phyloP scores from a whole-genome alignment of 2,329 filamentous ascomycete genomes.

The Cordyceps farinosa region DNA sequence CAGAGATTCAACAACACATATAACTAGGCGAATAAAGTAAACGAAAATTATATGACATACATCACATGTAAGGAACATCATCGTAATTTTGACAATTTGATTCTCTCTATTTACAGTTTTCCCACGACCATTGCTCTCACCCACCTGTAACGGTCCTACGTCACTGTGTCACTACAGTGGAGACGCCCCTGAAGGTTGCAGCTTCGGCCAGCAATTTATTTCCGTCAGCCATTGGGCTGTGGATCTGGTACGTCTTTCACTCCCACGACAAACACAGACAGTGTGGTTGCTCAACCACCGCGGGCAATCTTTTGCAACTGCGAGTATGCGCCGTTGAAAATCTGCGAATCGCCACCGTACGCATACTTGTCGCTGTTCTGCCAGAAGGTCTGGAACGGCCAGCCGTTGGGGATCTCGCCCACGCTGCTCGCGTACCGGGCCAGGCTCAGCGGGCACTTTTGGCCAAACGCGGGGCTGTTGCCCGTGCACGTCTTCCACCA shows the following conservation, averaged over 20 bases:
- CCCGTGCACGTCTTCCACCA: conserved; percentile 55
- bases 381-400: conserved; percentile 52
- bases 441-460: conserved; percentile 46
- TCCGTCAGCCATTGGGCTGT: not conserved
- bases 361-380: conserved; percentile 22
- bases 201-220: not conserved
- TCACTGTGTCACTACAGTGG: conserved; percentile 4
- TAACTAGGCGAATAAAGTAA: not conserved
- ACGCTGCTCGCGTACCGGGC: conserved; percentile 40
- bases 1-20: not conserved
- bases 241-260: not conserved
- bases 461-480: conserved; percentile 42
- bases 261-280: not conserved
- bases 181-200: conserved; percentile 1
- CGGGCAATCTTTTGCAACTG: conserved; percentile 25
- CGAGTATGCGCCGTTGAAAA: conserved; percentile 23
- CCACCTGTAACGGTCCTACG: not conserved
- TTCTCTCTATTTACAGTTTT: not conserved
- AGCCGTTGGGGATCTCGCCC: conserved; percentile 48
- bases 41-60: too few relatives aligned
- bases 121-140: not conserved
- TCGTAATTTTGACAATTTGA: not conserved
- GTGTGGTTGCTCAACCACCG: not conserved
- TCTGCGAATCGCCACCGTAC: conserved; percentile 24
- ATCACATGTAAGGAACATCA: too few relatives aligned